Evolutionary conservation across 352 stramenopile genomes (phyloP), one percentile per base, ranked within the genome.

Genomic region (Globisporangium spiculum): DNA sequence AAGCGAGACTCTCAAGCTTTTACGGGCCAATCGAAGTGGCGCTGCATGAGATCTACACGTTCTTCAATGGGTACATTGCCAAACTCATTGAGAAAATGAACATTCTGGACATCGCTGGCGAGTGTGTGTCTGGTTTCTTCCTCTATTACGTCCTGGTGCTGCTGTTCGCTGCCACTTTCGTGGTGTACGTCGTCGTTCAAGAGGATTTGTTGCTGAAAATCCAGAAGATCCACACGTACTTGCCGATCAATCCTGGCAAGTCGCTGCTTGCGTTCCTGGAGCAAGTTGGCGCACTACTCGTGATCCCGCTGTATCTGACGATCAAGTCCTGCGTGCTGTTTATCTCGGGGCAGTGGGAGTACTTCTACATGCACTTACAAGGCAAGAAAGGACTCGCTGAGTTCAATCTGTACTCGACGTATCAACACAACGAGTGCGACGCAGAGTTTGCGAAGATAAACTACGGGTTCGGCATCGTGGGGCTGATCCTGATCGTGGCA

Each of bases 271-370:
- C 65, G 10, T 68, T 81, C 18, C 52, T 87, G 0, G 80, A 89
- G 58, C 80, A 89, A 41, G 22, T 82, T 10, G 78, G 78, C 1
- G 69, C 71, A 2, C 56, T 89, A n/a, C 74, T 89, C 32, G 80
- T 89, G 18, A 86, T 85, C 18, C 78, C 78, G 9, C 53, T 87
- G 48, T 84, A 86, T 22, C 67, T 89, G 16, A 41, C 68, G 32
- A 89, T 89, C 73, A 89, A 89, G 60, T 83, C 79, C 46, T 83
- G 78, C 54, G 79, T 87, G 32, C 69, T 89, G 5, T 89, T 87
- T 67, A 82, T 89, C 41, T 78, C 80, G 7, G 56, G 72, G 2
- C 71, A 79, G 24, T 86, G 77, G 78, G 56, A 22, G 0, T 22
- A 70, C 3, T 79, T 87, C 58, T 87, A 78, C 55, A 46, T 63